Evolutionary conservation across 345 rosid genomes (phyloP), one percentile per base, ranked within the genome.

Genomic region (Ricinus communis): DNA sequence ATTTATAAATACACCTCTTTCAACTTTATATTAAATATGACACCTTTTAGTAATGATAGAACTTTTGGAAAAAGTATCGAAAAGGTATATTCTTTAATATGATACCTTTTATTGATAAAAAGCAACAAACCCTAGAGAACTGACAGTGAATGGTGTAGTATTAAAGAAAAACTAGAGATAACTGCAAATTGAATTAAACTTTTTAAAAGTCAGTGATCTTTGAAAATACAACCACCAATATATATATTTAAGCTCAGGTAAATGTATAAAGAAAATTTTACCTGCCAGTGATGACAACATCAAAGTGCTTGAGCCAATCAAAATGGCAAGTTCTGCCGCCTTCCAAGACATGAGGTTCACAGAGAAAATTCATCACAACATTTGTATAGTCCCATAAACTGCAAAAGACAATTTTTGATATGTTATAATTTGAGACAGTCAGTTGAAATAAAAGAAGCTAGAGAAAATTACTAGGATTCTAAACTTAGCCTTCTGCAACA

Each of bases 371-470:
- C 99, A 95, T 95, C 83, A 95, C 97, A 64, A 95, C 79, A 77
- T 89, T 90, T 50, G 99, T 90, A 71, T 95, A 95, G 85, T 95
- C 99, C 99, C 99, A 95, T 74, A 95, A 85, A 77, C 99, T 95
- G 96, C 87, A 82, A 83, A 46, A 80, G 40, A 76, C 70, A 74
- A 63, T 4, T 65, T 41, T 28, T 31, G 21, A 66, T 38, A 38
- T 5, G 40, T 40, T 52, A 24, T 33, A 5, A 22, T 24, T 2
- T 14, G 21, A 16, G 13, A 61, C 24, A n/a, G 52, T 24, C 4
- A 30, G 8, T 30, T 30, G 51, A 18, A 11, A 6, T 33, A 33
- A 33, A 47, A 19, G 9, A 7, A 71, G 50, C 45, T 16, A 71
- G 59, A 22, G 21, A 55, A 45, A 43, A 8, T 58, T 50, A 19